A percentile compares a stretch with the other conserved stretches of the same genome.
These are phyloP conservation scores for Zelonia costaricensis DNA, from an alignment of 208 protist genomes.

Conservation along the genomic window DNA sequence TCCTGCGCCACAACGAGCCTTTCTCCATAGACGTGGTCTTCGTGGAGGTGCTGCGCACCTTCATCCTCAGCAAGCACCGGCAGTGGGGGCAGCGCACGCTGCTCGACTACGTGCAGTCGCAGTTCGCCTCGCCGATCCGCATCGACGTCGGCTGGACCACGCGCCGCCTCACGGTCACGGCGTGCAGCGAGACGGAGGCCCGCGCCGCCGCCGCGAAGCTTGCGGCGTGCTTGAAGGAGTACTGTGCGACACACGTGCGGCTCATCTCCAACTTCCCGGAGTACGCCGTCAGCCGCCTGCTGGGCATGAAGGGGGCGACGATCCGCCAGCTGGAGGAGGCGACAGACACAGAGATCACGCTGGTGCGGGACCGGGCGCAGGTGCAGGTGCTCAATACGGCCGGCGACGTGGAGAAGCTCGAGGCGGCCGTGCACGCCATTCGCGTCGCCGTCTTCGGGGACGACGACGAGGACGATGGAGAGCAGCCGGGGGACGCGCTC, in stretches of 20 bases:
- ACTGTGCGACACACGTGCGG: constrained; percentile 29
- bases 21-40: constrained; percentile 25
- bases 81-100: constrained; percentile 12
- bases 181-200: constrained; percentile 29
- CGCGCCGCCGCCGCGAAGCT: constrained; percentile 31
- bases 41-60: constrained; percentile 30
- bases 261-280: constrained; percentile 31
- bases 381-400: constrained; percentile 41
- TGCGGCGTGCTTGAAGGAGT: constrained; percentile 16
- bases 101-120: constrained; percentile 28
- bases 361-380: constrained; percentile 30
- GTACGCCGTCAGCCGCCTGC: constrained; percentile 23
- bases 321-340: constrained; percentile 38
- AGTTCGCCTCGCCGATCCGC: constrained; percentile 33
- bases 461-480: constrained; percentile 15
- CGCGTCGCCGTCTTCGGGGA: constrained; percentile 5
- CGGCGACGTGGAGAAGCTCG: constrained; percentile 35
- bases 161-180: constrained; percentile 31
- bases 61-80: constrained; percentile 21
- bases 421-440: constrained; percentile 31
- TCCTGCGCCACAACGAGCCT: constrained; percentile 35
- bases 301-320: constrained; percentile 31
- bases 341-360: constrained; percentile 41
- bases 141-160: constrained; percentile 45
- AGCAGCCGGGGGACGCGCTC: not conserved